These are phyloP conservation scores for Stagonosporopsis chrysanthemi DNA, from an alignment of 2,329 filamentous ascomycete species.

Conservation along the genomic window DNA sequence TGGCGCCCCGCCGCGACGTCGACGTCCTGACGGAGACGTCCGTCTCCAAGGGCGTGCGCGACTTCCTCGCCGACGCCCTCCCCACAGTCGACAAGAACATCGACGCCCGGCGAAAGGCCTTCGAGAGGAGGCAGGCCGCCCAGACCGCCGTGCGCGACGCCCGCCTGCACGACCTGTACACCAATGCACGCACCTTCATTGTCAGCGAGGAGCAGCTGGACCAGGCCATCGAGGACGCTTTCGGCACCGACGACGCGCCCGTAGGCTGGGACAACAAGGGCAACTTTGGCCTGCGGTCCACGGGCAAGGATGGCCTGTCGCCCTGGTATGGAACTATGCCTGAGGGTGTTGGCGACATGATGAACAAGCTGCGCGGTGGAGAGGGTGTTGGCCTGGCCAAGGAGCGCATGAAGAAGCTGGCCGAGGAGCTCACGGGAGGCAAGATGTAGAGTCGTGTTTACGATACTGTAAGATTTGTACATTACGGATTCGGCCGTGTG, in stretches of 20 bases:
- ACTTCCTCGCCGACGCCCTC: constrained; percentile 44
- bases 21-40: constrained; percentile 44
- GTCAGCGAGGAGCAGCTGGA: constrained; percentile 80
- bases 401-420: constrained; percentile 68
- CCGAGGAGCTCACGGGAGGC: constrained; percentile 72
- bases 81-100: constrained; percentile 39
- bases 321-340: constrained; percentile 43
- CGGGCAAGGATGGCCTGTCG: constrained; percentile 39
- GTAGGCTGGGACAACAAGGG: constrained; percentile 49
- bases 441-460: constrained; percentile 53
- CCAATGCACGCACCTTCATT: constrained; percentile 87
- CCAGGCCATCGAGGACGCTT: constrained; percentile 75
- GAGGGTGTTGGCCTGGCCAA: constrained; percentile 56
- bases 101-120: constrained; percentile 42
- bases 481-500: constrained; percentile 3
- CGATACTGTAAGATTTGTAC: constrained; percentile 13
- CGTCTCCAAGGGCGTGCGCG: constrained; percentile 40
- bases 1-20: constrained; percentile 74
- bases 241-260: constrained; percentile 65
- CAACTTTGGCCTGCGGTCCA: constrained; percentile 23
- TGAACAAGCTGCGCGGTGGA: constrained; percentile 47
- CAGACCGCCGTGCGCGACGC: constrained; percentile 70
- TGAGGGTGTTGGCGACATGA: constrained; percentile 43
- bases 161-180: constrained; percentile 85
- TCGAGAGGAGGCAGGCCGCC: constrained; percentile 54